phyloP scores from a whole-genome alignment of 257 asterid genomes.

The Mentha longifolia region DNA sequence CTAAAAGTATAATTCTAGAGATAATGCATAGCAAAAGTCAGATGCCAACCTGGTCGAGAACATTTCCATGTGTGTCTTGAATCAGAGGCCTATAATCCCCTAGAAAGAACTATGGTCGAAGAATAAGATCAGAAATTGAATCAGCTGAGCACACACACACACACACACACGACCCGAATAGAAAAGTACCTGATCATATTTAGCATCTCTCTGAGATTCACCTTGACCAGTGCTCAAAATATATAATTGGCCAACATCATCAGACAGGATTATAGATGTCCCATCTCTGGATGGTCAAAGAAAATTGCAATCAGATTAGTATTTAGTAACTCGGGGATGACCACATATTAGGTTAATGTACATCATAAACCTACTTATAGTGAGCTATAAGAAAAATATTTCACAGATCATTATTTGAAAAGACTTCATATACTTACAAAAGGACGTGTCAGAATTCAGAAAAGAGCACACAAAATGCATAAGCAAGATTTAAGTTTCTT shows the following conservation, averaged over 20 bases:
- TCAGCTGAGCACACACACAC: conserved; percentile 25
- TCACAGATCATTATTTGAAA: neutral
- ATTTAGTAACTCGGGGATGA: conserved; percentile 24
- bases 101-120: conserved; percentile 77
- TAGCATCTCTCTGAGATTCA: conserved; percentile 90
- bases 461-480: conserved; percentile 24
- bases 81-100: conserved; percentile 97
- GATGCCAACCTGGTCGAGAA: conserved; percentile 89
- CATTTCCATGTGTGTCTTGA: conserved; percentile 93
- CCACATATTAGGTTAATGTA: conserved; percentile 8
- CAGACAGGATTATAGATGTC: conserved; percentile 94
- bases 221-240: conserved; percentile 94
- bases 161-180: no score
- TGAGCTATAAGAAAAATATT: conserved; percentile 14
- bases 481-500: conserved; percentile 4
- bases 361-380: conserved; percentile 13
- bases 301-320: conserved; percentile 31
- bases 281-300: conserved; percentile 78
- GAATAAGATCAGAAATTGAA: conserved; percentile 32
- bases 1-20: no score
- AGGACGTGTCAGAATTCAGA: conserved; percentile 5
- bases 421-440: conserved; percentile 2
- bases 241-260: conserved; percentile 90
- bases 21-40: no score
- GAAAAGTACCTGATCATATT: conserved; percentile 80